Base-by-base conservation (phyloP, 495 filamentous ascomycete genomes). In the Neurospora sp. region DNA sequence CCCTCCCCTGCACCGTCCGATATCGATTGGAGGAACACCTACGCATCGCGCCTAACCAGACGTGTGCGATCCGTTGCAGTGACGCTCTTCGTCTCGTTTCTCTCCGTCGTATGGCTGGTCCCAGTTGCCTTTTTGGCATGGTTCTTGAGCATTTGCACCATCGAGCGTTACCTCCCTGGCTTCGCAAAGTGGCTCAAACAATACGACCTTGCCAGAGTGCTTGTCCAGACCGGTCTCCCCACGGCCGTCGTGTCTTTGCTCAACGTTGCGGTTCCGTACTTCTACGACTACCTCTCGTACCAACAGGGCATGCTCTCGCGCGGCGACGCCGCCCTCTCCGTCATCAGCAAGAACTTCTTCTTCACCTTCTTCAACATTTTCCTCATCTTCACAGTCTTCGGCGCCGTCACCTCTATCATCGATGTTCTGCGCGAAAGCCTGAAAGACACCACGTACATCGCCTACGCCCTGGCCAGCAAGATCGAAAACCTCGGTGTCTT, bases 351-450 rank as follows among this genome's bases (percentile, higher is more conserved):
- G 84, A 99, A 98, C 78, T 99, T 98, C 83, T 98, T 98, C 87
- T 99, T 98, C 82, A 93, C 92, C 40, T 99, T 99, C 84, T 98
- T 98, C 88, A 99, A 99, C 83, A 90, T 98, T 31, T 99, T 99
- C 83, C 84, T 98, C 70, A 87, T 98, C 61, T 98, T 98, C 79
- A 97, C 96, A 3, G 89, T 96, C 37, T 91, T 97, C 61, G 93
- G 94, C 69, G 93, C 94, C 39, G 93, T 91, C 8, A 86, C 91
- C 44, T 85, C 87, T 39, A 91, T 96, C 77, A 89, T 89, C 81
- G 82, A 90, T 68, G 86, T 88, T 42, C 85, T 98, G 14, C 88
- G 89, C 59, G 88, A 94, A 70, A 87, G 90, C 8, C 84, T 97
- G 72, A 89, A 86, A 73, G 93, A 97, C 78, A 91, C 94, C 0